Evolutionary conservation across 2,329 filamentous ascomycete species (phyloP).

Genomic region (Fusarium mangiferae): DNA sequence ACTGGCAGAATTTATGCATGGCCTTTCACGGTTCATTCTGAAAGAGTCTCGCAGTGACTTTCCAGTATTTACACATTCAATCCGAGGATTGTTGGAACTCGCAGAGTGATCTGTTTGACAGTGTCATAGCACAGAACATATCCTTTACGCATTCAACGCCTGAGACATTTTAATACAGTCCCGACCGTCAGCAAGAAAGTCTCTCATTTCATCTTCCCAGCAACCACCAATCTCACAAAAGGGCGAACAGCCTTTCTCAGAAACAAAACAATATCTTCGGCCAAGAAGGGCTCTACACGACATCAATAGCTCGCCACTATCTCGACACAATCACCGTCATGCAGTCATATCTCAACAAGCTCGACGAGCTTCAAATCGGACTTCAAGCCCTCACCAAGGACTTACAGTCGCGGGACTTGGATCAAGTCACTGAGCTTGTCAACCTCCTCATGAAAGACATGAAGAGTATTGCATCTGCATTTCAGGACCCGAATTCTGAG

Average conservation of each 20-base stretch:
- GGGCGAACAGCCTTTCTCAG: rapidly evolving
- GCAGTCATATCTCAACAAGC: rapidly evolving
- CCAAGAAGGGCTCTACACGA: neutral
- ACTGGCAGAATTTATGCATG: no score
- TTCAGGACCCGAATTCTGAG: rapidly evolving
- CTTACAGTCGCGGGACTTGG: rapidly evolving
- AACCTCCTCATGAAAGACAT: no score
- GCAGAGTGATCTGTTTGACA: neutral
- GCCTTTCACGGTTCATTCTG: no score
- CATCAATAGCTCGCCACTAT: rapidly evolving
- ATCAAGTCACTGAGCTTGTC: rapidly evolving
- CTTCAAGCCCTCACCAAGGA: neutral
- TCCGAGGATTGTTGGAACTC: no score
- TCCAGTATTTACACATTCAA: no score
- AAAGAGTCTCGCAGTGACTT: no score
- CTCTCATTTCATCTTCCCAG: neutral
- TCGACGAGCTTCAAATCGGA: rapidly evolving
- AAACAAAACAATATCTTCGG: neutral
- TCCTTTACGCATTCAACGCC: neutral
- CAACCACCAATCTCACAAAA: neutral
- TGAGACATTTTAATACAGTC: rapidly evolving
- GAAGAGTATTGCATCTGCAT: neutral
- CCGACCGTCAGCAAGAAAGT: neutral
- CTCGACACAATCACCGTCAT: neutral
- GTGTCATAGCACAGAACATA: neutral